Base-by-base conservation (phyloP, 2,329 filamentous ascomycete species). In the Xenoacremonium recifei region DNA sequence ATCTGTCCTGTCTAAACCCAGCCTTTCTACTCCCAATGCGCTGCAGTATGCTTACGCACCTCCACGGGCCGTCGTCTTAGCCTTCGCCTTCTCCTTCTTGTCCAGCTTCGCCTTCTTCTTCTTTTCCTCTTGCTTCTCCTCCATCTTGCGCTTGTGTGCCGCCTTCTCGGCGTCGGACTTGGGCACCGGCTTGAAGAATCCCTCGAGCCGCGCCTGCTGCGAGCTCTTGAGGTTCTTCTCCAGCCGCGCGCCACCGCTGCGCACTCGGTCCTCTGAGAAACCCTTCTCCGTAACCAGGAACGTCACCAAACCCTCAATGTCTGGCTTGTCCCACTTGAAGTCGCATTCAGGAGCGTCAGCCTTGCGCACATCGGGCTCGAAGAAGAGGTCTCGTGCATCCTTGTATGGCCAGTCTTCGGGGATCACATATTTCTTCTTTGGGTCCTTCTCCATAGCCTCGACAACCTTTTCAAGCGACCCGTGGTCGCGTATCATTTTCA, bases 401-500 rank as follows among this genome's bases (percentile, higher is more conserved):
- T 85, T 76, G 65, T 85, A 99, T 1, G 93, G 93, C 92, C 93
- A 99, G 69, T 96, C 89, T n/a, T 96, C 91, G 0, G 93, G 93
- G 11, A 99, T 75, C 1, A 77, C 79, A 67, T 87, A 96, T 62
- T 93, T 95, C 51, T 84, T 76, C 64, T 88, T 89, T 11, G 81
- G 73, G 55, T 89, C 86, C 29, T 82, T 84, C 60, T 92, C 73
- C 53, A 96, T 86, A 49, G 75, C 78, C 48, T 89, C 88, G 32
- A 97, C 84, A 2, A 99, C 84, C 45, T 87, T 87, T 61, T 99
- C 93, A 31, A 99, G 79, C 4, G 79, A 82, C 39, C 88, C 88
- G 69, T 97, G 84, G 59, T 99, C 92, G 53, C 90, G 89, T 57
- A 99, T 96, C 46, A 99, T 75, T 65, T 95, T 95, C 39, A 97